Base-by-base conservation (phyloP, 2,329 filamentous ascomycete species). In the Verticillium nonalfalfae region DNA sequence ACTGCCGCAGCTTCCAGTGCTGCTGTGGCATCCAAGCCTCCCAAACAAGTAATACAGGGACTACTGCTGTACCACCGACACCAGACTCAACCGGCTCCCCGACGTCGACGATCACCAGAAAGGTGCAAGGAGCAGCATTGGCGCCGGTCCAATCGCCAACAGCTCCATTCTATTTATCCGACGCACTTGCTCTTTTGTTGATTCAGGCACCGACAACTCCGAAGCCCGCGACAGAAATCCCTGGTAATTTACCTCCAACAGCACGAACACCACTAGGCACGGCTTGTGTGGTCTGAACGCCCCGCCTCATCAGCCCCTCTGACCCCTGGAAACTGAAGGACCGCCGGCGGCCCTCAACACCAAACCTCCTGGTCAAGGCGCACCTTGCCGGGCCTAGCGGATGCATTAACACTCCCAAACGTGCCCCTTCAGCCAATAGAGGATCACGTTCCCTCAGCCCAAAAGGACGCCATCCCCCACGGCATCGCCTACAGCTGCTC, bases 191-290 rank as follows among this genome's bases (percentile, higher is more conserved):
- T 10, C 45, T 21, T n/a, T 2, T 13, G 45, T n/a, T 21, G 21
- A 18, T 18, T 2, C 3, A 26, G 9, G 18, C n/a, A 21, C 18
- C n/a, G 21, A 52, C n/a, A 18, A 31, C 45, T 18, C 45, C 45
- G 45, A 52, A 52, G 6, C 9, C 45, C 45, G 45, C 45, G 18
- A 26, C 18, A 21, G 45, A 31, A 10, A 21, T 18, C 45, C n/a
- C n/a, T 52, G 62, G 60, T 59, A 64, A 61, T 65, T 60, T 63
- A 65, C 60, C 58, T 65, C 64, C 62, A 65, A 64, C 64, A 59
- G 58, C 58, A 59, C 62, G 59, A 39, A 18, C n/a, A 52, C n/a
- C n/a, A 52, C n/a, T 52, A 26, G 45, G 15, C 26, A 52, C 45
- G n/a, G n/a, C 62, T 62, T 61, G 62, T 59, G 59, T 65, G 64